These are phyloP conservation scores for Acanthamoeba lenticulata DNA, from an alignment of 208 protist species.

Conservation along the genomic window DNA sequence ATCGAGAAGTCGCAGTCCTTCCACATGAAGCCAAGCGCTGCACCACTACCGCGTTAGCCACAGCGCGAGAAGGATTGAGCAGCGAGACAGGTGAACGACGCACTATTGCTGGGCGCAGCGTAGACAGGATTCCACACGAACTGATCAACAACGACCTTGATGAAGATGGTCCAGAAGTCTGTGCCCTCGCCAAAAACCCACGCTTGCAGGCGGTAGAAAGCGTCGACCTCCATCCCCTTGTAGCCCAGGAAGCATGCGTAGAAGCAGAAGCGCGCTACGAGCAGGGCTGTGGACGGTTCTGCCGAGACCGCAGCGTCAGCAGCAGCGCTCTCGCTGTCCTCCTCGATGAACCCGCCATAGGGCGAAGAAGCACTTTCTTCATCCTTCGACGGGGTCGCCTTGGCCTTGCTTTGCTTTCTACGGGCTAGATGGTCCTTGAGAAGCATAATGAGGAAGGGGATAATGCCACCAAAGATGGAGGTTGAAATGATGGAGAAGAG, in stretches of 20 bases:
- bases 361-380: background rate
- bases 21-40: constrained; percentile 57
- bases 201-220: constrained; percentile 21
- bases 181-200: constrained; percentile 43
- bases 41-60: background rate
- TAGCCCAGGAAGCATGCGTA: background rate
- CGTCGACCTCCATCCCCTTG: background rate
- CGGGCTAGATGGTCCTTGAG: background rate
- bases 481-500: constrained; percentile 35
- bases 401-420: background rate
- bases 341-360: background rate
- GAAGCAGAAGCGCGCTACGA: background rate
- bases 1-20: constrained; percentile 47
- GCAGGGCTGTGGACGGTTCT: background rate
- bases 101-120: constrained; percentile 41
- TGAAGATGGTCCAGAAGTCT: constrained; percentile 51
- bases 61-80: background rate
- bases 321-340: background rate
- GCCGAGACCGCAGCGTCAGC: background rate
- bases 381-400: background rate
- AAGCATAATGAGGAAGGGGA: constrained; percentile 38
- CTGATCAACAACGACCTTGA: constrained; percentile 48
- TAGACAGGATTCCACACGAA: constrained; percentile 49
- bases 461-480: background rate
- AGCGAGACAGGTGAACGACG: background rate